Evolutionary conservation across 345 rosid species (phyloP).

Genomic region (Eucalyptus shirleyi): DNA sequence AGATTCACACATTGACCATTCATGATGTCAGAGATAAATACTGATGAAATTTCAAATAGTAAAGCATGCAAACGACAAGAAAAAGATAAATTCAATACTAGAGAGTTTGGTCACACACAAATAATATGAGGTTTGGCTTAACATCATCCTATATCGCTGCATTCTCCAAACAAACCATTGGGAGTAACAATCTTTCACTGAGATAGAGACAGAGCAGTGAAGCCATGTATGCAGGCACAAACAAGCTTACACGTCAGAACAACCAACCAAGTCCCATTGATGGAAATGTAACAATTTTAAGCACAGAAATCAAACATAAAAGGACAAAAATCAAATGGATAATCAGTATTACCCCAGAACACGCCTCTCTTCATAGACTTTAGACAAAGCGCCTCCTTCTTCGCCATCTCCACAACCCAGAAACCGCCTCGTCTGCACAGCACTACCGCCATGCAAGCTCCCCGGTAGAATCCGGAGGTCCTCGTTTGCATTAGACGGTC

Average conservation of each 20-base stretch:
- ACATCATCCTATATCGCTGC: not conserved
- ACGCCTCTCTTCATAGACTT: constrained; percentile 73
- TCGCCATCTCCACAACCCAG: constrained; percentile 95
- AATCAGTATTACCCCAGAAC: constrained; percentile 53
- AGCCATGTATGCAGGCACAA: not conserved
- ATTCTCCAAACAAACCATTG: not conserved
- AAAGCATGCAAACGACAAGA: not conserved
- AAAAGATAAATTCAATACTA: not conserved
- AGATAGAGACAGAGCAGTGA: not conserved
- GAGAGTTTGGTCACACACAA: not conserved
- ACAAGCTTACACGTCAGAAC: not conserved
- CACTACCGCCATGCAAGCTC: not conserved
- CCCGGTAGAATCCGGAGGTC: not conserved
- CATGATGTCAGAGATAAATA: not conserved
- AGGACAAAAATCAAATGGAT: not conserved
- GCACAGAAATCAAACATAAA: not conserved
- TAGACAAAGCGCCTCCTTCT: constrained; percentile 71
- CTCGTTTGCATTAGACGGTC: constrained; percentile 1
- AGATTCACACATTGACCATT: not conserved
- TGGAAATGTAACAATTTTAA: not conserved
- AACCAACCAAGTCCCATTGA: not conserved
- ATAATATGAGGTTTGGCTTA: not conserved
- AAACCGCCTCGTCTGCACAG: constrained; percentile 49
- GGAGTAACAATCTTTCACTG: not conserved
- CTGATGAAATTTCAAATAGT: not conserved